Percentiles rank a stretch among this genome's conserved stretches.
Evolutionary conservation across 371 early-diverging fungal genomes (phyloP).

Genomic region (Syncephalis fuscata): DNA sequence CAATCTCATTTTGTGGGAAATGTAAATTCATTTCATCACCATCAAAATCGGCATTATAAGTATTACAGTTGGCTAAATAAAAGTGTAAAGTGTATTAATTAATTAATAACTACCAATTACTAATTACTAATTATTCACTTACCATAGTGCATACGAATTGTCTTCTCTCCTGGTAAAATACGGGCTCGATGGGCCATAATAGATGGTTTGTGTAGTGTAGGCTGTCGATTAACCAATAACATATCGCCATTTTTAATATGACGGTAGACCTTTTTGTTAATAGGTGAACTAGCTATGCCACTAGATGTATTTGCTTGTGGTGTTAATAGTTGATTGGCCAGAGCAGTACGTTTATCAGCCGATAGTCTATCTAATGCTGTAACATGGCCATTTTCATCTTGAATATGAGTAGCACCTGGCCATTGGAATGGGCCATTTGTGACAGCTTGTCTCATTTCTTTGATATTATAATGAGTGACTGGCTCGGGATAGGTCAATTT

Average conservation of each 20-base stretch:
- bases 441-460: conserved; percentile 84
- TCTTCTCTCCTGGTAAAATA: conserved; percentile 94
- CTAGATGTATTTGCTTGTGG: conserved; percentile 37
- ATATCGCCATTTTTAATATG: conserved; percentile 97
- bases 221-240: conserved; percentile 98
- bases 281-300: conserved; percentile 14
- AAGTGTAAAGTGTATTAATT: background rate
- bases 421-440: conserved; percentile 95
- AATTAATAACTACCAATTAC: conserved; percentile 11
- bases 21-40: conserved; percentile 99
- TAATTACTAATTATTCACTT: conserved; percentile 8
- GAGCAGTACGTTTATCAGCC: conserved; percentile 79
- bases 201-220: conserved; percentile 98
- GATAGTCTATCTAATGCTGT: conserved; percentile 60
- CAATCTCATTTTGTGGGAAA: conserved; percentile 96
- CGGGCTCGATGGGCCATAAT: conserved; percentile 99
- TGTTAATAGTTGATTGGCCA: conserved; percentile 91
- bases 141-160: conserved; percentile 99
- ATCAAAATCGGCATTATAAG: conserved; percentile 99
- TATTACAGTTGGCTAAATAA: conserved; percentile 54
- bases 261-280: conserved; percentile 93
- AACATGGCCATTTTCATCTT: conserved; percentile 86
- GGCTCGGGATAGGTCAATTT: conserved; percentile 98
- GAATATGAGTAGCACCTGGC: conserved; percentile 96
- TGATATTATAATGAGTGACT: conserved; percentile 90